Conservation (phyloP, 441 rosid genomes). For the Eugenia klotzschiana region DNA sequence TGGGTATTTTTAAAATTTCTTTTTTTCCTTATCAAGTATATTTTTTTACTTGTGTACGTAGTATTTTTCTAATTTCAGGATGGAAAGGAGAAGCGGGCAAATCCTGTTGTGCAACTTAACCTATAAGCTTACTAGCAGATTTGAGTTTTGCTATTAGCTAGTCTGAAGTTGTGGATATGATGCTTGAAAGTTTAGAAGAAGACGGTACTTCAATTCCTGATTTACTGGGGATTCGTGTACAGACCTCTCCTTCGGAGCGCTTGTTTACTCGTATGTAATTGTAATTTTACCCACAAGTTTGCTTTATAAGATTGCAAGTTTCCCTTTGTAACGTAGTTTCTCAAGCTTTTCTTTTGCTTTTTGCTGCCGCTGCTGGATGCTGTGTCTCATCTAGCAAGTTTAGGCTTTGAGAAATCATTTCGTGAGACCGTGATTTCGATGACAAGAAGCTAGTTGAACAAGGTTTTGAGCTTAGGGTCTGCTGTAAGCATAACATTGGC, state of each 20-base stretch:
- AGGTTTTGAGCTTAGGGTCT: slow-evolving; percentile 57
- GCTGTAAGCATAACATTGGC: slow-evolving; percentile 73
- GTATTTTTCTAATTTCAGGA: no score
- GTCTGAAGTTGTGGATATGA: slow-evolving; percentile 92
- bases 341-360: slow-evolving; percentile 5
- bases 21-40: no score
- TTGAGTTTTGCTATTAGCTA: slow-evolving; percentile 70
- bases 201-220: slow-evolving; percentile 87
- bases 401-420: slow-evolving; percentile 93
- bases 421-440: slow-evolving; percentile 91
- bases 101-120: slow-evolving; percentile 71
- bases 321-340: slow-evolving; percentile 4
- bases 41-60: no score
- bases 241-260: slow-evolving; percentile 17
- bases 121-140: slow-evolving; percentile 74
- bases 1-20: no score
- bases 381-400: slow-evolving; percentile 80
- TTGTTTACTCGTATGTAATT: slow-evolving; percentile 6
- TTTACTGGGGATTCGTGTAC: slow-evolving; percentile 70
- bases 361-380: slow-evolving; percentile 88
- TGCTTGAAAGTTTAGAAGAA: slow-evolving; percentile 90
- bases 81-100: slow-evolving; percentile 36
- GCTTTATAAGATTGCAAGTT: neutral
- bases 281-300: neutral
- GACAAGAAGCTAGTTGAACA: slow-evolving; percentile 86